Conservation (phyloP, 176 grass and related monocot species). For the Aegilops umbellulata region DNA sequence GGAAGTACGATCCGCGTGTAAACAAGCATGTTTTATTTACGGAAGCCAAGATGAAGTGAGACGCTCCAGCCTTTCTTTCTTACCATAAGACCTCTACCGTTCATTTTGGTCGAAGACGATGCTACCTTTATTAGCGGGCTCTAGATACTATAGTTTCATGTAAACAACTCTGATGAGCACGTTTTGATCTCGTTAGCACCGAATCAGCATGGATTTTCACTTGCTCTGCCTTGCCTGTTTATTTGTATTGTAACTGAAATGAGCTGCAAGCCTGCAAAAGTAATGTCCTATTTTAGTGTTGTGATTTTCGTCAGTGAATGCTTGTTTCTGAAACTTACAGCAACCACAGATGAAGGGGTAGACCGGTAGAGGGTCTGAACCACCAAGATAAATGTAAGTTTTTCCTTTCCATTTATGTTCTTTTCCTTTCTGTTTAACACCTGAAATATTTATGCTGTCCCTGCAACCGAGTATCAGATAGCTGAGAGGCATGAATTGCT, state of each 20-base stretch:
- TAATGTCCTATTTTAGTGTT: background rate
- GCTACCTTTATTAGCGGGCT: background rate
- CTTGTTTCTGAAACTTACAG: background rate
- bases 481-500: background rate
- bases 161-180: background rate
- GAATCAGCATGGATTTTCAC: background rate
- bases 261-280: background rate
- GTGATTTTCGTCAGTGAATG: background rate
- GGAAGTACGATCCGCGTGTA: slow-evolving; percentile 65
- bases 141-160: background rate
- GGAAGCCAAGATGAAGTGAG: slow-evolving; percentile 80
- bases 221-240: background rate
- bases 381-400: background rate
- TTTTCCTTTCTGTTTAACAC: background rate
- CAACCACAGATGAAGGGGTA: background rate
- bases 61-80: background rate
- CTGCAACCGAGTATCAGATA: background rate
- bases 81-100: background rate
- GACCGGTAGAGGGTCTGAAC: background rate
- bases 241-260: background rate
- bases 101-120: background rate
- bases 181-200: background rate
- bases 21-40: slow-evolving; percentile 76
- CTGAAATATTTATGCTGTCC: background rate
- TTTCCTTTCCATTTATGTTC: background rate